phyloP scores from a whole-genome alignment of 2,329 filamentous ascomycete genomes.

The Clonostachys rosea region DNA sequence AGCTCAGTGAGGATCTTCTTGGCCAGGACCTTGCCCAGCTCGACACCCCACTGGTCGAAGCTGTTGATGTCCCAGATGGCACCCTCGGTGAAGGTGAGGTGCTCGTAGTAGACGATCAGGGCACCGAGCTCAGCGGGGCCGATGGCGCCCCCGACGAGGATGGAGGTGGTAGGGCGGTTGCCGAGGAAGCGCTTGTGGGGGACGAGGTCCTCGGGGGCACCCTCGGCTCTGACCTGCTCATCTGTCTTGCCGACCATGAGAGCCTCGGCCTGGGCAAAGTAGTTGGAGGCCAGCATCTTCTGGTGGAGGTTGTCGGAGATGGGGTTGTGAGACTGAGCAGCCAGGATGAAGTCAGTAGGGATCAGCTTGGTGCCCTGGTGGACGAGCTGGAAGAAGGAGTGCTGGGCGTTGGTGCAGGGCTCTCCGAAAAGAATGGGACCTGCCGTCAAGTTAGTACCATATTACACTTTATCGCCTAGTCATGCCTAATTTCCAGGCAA shows the following conservation, averaged over 20 bases:
- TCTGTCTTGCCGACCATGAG: constrained; percentile 88
- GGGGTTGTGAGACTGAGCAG: constrained; percentile 94
- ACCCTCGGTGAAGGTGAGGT: constrained; percentile 95
- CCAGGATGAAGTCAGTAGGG: constrained; percentile 95
- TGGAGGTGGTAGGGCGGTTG: constrained; percentile 94
- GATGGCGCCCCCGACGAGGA: constrained; percentile 85
- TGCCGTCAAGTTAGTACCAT: constrained; percentile 7
- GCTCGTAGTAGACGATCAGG: constrained; percentile 98
- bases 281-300: constrained; percentile 91
- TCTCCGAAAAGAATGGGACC: constrained; percentile 93
- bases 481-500: neutral
- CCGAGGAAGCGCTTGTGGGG: constrained; percentile 99
- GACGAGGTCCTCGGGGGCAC: constrained; percentile 68
- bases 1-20: constrained; percentile 89
- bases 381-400: constrained; percentile 99
- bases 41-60: constrained; percentile 99
- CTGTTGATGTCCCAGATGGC: constrained; percentile 99
- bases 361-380: constrained; percentile 99
- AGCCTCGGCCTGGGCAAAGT: constrained; percentile 83
- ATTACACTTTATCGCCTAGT: neutral
- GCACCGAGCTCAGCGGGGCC: constrained; percentile 91
- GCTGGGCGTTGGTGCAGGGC: constrained; percentile 97
- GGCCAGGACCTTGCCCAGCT: constrained; percentile 92
- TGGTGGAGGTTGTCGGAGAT: constrained; percentile 91
- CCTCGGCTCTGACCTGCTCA: constrained; percentile 74